Conservation (phyloP, 2,329 filamentous ascomycete species). For the Plenodomus lindquistii region DNA sequence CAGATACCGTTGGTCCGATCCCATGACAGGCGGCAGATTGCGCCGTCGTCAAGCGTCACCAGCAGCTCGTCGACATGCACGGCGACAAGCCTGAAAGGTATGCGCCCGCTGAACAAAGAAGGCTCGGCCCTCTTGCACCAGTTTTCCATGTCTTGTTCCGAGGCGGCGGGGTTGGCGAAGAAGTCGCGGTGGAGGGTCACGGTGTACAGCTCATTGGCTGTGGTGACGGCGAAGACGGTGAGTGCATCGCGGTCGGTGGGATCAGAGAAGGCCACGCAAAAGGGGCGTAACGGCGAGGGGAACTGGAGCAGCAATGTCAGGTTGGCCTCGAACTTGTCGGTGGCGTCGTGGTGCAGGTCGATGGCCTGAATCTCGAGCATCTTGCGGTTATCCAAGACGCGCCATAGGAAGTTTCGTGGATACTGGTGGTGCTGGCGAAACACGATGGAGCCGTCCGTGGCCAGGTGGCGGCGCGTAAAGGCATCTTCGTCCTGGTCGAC, state of each 20-base stretch:
- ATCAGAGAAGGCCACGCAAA: slow-evolving; percentile 83
- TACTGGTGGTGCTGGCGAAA: slow-evolving; percentile 75
- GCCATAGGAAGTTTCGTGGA: slow-evolving; percentile 89
- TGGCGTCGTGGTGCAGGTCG: slow-evolving; percentile 72
- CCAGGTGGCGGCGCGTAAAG: slow-evolving; percentile 74
- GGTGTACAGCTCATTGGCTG: slow-evolving; percentile 78
- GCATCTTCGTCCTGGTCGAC: slow-evolving; percentile 67
- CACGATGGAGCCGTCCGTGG: slow-evolving; percentile 77
- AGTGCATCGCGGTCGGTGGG: slow-evolving; percentile 75
- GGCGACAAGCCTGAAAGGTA: slow-evolving; percentile 79
- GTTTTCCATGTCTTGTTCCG: slow-evolving; percentile 74
- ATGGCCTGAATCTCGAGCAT: slow-evolving; percentile 81
- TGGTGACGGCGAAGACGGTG: slow-evolving; percentile 78
- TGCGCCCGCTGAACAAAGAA: slow-evolving; percentile 74
- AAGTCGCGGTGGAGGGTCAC: slow-evolving; percentile 81
- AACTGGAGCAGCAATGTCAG: slow-evolving; percentile 80
- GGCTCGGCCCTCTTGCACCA: slow-evolving; percentile 76
- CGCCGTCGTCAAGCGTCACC: slow-evolving; percentile 79
- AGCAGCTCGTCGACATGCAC: slow-evolving; percentile 74
- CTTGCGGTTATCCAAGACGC: slow-evolving; percentile 77
- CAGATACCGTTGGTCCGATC: slow-evolving; percentile 51
- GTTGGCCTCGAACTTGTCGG: slow-evolving; percentile 68
- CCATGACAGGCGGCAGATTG: slow-evolving; percentile 65
- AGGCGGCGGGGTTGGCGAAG: slow-evolving; percentile 70
- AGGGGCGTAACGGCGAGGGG: slow-evolving; percentile 69